Conservation (phyloP, 2,329 filamentous ascomycete genomes). For the Pseudogymnoascus pannorum region DNA sequence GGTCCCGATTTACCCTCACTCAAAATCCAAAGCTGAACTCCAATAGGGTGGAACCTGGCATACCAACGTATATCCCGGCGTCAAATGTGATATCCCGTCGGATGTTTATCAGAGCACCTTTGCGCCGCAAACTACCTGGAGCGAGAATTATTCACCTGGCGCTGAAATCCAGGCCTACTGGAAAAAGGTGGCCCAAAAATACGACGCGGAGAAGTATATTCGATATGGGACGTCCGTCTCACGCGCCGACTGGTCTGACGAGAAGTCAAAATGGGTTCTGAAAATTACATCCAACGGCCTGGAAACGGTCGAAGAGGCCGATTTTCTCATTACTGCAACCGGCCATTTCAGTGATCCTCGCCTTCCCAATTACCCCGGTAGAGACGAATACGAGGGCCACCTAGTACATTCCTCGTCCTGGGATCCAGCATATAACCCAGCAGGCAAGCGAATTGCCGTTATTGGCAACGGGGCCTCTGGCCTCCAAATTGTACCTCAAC, state of each 20-base stretch:
- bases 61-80: slow-evolving; percentile 53
- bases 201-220: slow-evolving; percentile 52
- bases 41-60: slow-evolving; percentile 43
- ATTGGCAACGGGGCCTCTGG: slow-evolving; percentile 57
- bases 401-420: slow-evolving; percentile 54
- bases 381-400: slow-evolving; percentile 44
- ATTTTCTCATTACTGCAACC: slow-evolving; percentile 42
- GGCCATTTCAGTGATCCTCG: slow-evolving; percentile 13
- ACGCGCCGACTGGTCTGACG: slow-evolving; percentile 26
- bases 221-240: slow-evolving; percentile 35
- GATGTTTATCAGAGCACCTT: slow-evolving; percentile 64
- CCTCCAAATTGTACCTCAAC: slow-evolving; percentile 47
- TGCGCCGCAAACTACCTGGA: slow-evolving; percentile 58
- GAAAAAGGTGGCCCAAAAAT: slow-evolving; percentile 52
- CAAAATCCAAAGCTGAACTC: neutral
- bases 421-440: slow-evolving; percentile 45
- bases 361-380: slow-evolving; percentile 16
- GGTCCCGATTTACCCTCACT: slow-evolving; percentile 23
- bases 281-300: slow-evolving; percentile 25
- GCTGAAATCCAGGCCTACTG: slow-evolving; percentile 60
- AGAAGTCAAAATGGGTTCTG: slow-evolving; percentile 25
- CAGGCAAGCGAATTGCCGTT: slow-evolving; percentile 43
- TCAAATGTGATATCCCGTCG: slow-evolving; percentile 61
- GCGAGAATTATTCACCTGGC: slow-evolving; percentile 58
- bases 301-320: slow-evolving; percentile 33